Evolutionary conservation across 2,329 filamentous ascomycete genomes (phyloP).

Genomic region (Fusarium albosuccineum): DNA sequence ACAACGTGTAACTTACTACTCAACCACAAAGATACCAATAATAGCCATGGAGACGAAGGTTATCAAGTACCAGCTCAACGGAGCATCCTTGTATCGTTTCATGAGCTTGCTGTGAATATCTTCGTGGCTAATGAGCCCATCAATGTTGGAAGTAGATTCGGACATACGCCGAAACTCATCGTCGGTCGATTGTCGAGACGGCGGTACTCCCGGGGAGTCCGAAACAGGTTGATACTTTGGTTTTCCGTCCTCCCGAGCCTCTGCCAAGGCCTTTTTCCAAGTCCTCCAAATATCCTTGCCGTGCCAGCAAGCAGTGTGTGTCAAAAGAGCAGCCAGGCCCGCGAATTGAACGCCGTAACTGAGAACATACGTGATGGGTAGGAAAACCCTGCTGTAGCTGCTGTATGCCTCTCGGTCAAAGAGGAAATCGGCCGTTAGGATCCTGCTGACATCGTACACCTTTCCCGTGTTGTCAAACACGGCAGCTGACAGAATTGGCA

Average conservation of each 20-base stretch:
- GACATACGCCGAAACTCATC: conserved; percentile 44
- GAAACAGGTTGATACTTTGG: conserved; percentile 66
- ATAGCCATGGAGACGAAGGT: conserved; percentile 82
- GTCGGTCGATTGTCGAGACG: conserved; percentile 32
- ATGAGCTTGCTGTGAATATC: conserved; percentile 89
- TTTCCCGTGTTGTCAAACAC: conserved; percentile 89
- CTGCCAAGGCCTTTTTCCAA: conserved; percentile 76
- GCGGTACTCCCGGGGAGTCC: conserved; percentile 41
- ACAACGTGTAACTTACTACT: conserved; percentile 71
- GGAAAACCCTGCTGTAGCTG: conserved; percentile 85
- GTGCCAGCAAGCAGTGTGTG: conserved; percentile 87
- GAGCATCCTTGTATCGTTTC: conserved; percentile 84
- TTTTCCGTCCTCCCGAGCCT: conserved; percentile 67
- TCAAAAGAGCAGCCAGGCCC: conserved; percentile 81
- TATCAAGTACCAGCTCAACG: conserved; percentile 82
- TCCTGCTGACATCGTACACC: conserved; percentile 84
- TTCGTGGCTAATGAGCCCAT: conserved; percentile 75
- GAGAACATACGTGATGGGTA: conserved; percentile 88
- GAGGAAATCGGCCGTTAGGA: conserved; percentile 81
- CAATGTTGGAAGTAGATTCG: conserved; percentile 57
- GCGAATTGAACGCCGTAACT: conserved; percentile 91
- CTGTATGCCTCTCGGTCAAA: conserved; percentile 83
- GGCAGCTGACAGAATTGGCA: conserved; percentile 86
- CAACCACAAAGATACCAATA: conserved; percentile 85
- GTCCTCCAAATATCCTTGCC: conserved; percentile 85